Conservation (phyloP, 2,329 filamentous ascomycete species). For the Plenodomus lindquistii region DNA sequence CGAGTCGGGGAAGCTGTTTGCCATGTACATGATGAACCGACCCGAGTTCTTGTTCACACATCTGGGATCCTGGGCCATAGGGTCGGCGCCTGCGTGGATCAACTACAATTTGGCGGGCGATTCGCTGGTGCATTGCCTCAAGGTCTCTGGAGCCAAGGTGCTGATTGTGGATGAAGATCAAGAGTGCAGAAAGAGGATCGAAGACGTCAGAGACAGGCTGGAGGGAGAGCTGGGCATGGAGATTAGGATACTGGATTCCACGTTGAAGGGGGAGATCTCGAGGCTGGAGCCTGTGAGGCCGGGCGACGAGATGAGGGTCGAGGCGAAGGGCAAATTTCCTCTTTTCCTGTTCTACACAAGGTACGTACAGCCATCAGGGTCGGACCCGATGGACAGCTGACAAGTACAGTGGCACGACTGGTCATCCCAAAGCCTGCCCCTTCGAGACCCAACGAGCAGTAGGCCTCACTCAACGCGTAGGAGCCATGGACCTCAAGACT, state of each 20-base stretch:
- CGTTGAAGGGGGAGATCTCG: slow-evolving; percentile 53
- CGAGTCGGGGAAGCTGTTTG: slow-evolving; percentile 63
- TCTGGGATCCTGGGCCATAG: slow-evolving; percentile 67
- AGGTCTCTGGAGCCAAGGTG: slow-evolving; percentile 57
- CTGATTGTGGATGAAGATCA: slow-evolving; percentile 53
- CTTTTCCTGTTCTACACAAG: slow-evolving; percentile 72
- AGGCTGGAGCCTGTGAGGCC: slow-evolving; percentile 56
- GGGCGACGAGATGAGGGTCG: slow-evolving; percentile 58
- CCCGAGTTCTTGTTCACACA: slow-evolving; percentile 69
- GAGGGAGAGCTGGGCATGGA: slow-evolving; percentile 62
- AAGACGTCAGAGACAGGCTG: slow-evolving; percentile 54
- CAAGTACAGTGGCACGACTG: slow-evolving; percentile 67
- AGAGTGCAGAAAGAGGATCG: slow-evolving; percentile 60
- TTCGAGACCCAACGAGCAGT: slow-evolving; percentile 60
- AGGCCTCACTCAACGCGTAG: slow-evolving; percentile 42
- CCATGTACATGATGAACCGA: slow-evolving; percentile 69
- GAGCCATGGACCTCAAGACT: slow-evolving; percentile 40
- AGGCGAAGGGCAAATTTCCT: slow-evolving; percentile 58
- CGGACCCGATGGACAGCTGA: slow-evolving; percentile 8
- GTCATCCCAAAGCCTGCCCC: slow-evolving; percentile 71
- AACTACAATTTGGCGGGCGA: slow-evolving; percentile 70
- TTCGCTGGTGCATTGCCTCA: slow-evolving; percentile 68
- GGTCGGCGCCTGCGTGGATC: slow-evolving; percentile 70
- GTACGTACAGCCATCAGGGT: slow-evolving; percentile 32
- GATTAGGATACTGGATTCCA: slow-evolving; percentile 57